A percentile compares a stretch with the other conserved stretches of the same genome.
phyloP scores from a whole-genome alignment of 176 grass and related monocot species.

The Guadua angustifolia region DNA sequence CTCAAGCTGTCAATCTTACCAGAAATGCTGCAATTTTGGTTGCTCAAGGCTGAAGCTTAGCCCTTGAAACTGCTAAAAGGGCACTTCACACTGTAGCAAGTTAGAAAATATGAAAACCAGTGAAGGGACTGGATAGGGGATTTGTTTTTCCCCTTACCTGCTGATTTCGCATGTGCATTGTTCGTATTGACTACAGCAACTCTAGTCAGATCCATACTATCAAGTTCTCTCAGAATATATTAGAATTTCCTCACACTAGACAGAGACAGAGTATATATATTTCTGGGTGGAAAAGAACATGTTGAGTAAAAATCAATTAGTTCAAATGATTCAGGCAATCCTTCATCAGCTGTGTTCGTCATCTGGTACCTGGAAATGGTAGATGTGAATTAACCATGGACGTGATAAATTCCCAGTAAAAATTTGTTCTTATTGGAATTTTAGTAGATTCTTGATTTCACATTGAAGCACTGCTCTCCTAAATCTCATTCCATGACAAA shows the following conservation, averaged over 20 bases:
- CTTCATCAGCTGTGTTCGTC: neutral
- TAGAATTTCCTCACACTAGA: constrained; percentile 32
- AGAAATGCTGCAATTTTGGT: constrained; percentile 29
- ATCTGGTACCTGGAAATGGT: constrained; percentile 1
- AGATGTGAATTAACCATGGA: neutral
- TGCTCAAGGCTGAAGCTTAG: constrained; percentile 39
- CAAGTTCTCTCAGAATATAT: constrained; percentile 26
- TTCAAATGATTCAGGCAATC: constrained; percentile 6
- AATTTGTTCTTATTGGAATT: neutral
- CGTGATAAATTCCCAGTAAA: neutral
- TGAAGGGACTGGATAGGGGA: constrained; percentile 29
- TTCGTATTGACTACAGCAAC: constrained; percentile 30
- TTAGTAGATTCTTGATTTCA: neutral
- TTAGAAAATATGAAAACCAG: constrained; percentile 16
- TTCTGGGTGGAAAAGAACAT: constrained; percentile 31
- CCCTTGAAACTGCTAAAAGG: constrained; percentile 50
- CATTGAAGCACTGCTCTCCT: neutral
- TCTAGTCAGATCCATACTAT: constrained; percentile 54
- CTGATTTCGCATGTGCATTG: constrained; percentile 54
- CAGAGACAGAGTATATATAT: constrained; percentile 25
- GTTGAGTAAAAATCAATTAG: neutral
- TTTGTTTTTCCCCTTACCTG: constrained; percentile 36
- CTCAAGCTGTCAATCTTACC: constrained; percentile 53
- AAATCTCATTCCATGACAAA: neutral
- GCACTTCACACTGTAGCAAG: constrained; percentile 21